A percentile compares a stretch with the other conserved stretches of the same genome.
Conservation (phyloP, 2,329 filamentous ascomycete species). For the Cytospora schulzeri region DNA sequence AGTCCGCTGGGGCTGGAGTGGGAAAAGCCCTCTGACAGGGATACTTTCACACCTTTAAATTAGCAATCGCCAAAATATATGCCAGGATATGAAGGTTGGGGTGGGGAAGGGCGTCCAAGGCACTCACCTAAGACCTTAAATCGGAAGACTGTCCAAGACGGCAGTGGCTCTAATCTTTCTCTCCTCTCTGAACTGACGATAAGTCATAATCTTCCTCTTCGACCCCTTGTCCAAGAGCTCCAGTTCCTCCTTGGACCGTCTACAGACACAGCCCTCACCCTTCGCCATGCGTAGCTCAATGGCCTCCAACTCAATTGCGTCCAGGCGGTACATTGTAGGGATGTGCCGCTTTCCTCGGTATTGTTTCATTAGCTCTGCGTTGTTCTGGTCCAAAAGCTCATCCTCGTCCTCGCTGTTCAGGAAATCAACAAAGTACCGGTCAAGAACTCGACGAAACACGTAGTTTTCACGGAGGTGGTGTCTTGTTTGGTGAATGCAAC, state of each 20-base stretch:
- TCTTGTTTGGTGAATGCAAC: conserved; percentile 11
- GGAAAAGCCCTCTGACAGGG: background rate
- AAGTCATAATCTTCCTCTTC: conserved; percentile 5
- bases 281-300: background rate
- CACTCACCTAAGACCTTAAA: too few species aligned
- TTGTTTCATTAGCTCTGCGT: background rate
- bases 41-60: background rate
- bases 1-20: background rate
- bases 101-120: too few species aligned
- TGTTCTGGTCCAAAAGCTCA: background rate
- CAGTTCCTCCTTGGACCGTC: background rate
- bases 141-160: background rate
- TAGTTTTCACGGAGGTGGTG: background rate
- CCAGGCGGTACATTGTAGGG: conserved; percentile 7
- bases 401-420: background rate
- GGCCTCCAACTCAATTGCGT: background rate
- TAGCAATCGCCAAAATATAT: background rate
- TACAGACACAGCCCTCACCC: conserved; percentile 4
- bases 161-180: background rate
- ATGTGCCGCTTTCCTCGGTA: conserved; percentile 1
- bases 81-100: too few species aligned
- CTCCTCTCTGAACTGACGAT: too few species aligned
- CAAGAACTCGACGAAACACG: conserved; percentile 14
- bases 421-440: conserved; percentile 1
- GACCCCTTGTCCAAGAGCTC: conserved; percentile 1